phyloP scores from a whole-genome alignment of 208 protist species.

The Porcisia hertigi region DNA sequence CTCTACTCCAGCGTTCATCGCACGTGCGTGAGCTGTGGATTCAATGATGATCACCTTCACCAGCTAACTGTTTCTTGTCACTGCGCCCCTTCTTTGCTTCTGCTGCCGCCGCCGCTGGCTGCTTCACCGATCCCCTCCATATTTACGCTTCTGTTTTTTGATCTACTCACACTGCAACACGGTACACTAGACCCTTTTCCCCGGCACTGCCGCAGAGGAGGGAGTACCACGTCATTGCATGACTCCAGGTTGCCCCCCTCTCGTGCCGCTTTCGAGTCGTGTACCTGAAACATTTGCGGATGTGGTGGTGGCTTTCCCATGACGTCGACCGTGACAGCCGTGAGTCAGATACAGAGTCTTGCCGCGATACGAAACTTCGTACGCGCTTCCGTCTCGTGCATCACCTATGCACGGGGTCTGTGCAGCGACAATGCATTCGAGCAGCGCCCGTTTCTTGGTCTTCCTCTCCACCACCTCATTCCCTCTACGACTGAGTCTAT shows the following conservation, averaged over 20 bases:
- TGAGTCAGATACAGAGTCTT: constrained; percentile 76
- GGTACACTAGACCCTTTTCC: no score
- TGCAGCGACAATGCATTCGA: constrained; percentile 76
- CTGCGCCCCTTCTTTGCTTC: no score
- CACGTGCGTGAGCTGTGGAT: no score
- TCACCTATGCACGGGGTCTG: constrained; percentile 75
- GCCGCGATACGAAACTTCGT: constrained; percentile 85
- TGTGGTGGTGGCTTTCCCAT: constrained; percentile 5
- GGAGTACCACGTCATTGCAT: no score
- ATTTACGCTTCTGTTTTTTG: no score
- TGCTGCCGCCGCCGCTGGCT: no score
- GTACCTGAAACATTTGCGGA: background rate
- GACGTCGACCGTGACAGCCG: constrained; percentile 44
- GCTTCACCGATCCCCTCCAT: no score
- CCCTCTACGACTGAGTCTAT: constrained; percentile 53
- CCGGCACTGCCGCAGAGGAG: no score
- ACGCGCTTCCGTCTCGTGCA: constrained; percentile 70
- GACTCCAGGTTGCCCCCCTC: background rate
- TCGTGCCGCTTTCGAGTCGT: background rate
- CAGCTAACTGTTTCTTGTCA: no score
- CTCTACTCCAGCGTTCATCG: no score
- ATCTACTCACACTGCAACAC: no score
- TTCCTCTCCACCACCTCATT: constrained; percentile 65
- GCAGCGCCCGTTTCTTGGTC: constrained; percentile 54
- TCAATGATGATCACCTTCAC: no score